A percentile compares a stretch with the other conserved stretches of the same genome.
phyloP scores from a whole-genome alignment of 192 early-diverging fungal species.

The Linnemannia hyalina region DNA sequence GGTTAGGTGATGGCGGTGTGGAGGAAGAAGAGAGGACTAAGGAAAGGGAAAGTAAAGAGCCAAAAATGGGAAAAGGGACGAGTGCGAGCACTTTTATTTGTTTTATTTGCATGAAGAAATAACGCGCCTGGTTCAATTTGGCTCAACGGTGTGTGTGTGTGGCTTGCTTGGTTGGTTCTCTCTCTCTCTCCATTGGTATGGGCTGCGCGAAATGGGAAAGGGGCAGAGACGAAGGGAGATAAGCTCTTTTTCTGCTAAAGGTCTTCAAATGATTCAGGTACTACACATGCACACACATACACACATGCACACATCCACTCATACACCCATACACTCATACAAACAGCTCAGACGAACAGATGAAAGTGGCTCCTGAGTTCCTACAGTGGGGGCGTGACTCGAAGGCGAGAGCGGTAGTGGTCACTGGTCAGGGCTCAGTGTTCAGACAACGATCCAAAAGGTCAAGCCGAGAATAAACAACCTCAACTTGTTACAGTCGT shows the following conservation, averaged over 20 bases:
- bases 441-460: background rate
- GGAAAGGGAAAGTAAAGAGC: conserved; percentile 12
- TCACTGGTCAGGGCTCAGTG: background rate
- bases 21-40: conserved; percentile 13
- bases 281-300: too few relatives aligned
- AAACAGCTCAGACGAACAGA: too few relatives aligned
- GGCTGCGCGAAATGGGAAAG: too few relatives aligned
- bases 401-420: too few relatives aligned
- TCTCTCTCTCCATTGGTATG: too few relatives aligned
- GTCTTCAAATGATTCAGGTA: too few relatives aligned
- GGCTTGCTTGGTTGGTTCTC: background rate
- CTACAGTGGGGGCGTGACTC: too few relatives aligned
- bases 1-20: background rate
- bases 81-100: background rate
- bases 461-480: background rate
- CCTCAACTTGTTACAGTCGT: background rate
- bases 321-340: too few relatives aligned
- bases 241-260: too few relatives aligned
- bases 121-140: background rate
- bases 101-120: background rate
- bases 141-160: background rate
- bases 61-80: background rate
- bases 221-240: too few relatives aligned
- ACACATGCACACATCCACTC: too few relatives aligned
- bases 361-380: too few relatives aligned